Conservation (phyloP, 2,329 filamentous ascomycete genomes). For the Dothideomycetes sp. region DNA sequence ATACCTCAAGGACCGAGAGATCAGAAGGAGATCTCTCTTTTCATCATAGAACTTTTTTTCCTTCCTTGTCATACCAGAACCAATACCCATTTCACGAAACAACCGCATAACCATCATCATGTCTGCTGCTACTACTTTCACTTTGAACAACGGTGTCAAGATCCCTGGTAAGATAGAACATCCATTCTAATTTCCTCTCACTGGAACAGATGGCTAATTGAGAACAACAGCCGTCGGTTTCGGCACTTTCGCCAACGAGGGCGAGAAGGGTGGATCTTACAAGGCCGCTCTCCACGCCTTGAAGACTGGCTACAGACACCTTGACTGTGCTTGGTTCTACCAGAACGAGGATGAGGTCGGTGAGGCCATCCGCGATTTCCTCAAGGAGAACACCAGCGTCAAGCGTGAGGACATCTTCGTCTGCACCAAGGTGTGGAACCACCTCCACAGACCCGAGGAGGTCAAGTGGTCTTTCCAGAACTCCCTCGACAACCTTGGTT, state of each 20-base stretch:
- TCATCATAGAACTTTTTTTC: constrained; percentile 7
- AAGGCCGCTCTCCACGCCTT: constrained; percentile 43
- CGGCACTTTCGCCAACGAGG: constrained; percentile 60
- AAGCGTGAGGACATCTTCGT: constrained; percentile 44
- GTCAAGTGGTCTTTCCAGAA: constrained; percentile 28
- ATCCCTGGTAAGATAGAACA: constrained; percentile 44
- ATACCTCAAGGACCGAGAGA: constrained; percentile 5
- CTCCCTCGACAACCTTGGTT: constrained; percentile 26
- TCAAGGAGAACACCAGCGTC: constrained; percentile 37
- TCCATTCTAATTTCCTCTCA: not conserved
- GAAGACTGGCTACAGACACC: constrained; percentile 43
- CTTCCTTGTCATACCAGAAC: constrained; percentile 1
- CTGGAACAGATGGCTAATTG: not conserved
- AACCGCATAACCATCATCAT: constrained; percentile 31
- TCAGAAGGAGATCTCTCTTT: constrained; percentile 3
- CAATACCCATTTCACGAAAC: constrained; percentile 1
- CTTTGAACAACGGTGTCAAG: constrained; percentile 48
- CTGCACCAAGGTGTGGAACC: constrained; percentile 46
- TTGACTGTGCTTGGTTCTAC: constrained; percentile 50
- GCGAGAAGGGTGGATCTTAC: constrained; percentile 50
- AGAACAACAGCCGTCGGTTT: constrained; percentile 45
- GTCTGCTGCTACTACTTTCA: constrained; percentile 47
- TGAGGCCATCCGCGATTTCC: constrained; percentile 45
- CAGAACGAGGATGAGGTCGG: constrained; percentile 47
- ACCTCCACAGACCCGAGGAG: constrained; percentile 36